A percentile compares a stretch with the other conserved stretches of the same genome.
Evolutionary conservation across 2,329 filamentous ascomycete genomes (phyloP).

Genomic region (Uncinocarpus reesii): DNA sequence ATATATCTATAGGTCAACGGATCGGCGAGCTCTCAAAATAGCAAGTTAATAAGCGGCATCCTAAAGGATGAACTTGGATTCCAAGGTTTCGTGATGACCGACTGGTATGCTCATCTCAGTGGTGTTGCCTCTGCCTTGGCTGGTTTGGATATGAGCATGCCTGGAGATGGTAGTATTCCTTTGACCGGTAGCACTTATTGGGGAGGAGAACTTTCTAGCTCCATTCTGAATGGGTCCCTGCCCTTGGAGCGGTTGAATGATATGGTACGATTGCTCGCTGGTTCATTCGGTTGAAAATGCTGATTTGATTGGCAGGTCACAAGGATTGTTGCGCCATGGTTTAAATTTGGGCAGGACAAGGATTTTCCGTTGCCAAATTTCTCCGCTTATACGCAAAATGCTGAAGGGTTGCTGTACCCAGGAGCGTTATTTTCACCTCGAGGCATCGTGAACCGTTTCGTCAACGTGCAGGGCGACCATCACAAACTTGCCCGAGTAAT

Average conservation of each 20-base stretch:
- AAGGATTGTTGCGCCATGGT: conserved; percentile 51
- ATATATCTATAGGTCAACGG: conserved; percentile 48
- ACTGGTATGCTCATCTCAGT: conserved; percentile 56
- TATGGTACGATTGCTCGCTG: conserved; percentile 26
- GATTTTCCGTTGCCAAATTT: conserved; percentile 50
- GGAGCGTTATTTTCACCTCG: conserved; percentile 49
- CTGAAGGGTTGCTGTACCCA: conserved; percentile 47
- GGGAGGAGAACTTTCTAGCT: conserved; percentile 46
- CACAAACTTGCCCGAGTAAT: conserved; percentile 42
- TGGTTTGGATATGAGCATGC: conserved; percentile 62
- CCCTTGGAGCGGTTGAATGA: conserved; percentile 48
- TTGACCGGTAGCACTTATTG: conserved; percentile 46
- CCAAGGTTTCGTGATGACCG: conserved; percentile 59
- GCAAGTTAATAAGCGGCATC: conserved; percentile 56
- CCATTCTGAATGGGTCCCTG: conserved; percentile 48
- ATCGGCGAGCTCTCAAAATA: conserved; percentile 57
- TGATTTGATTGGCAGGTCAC: conserved; percentile 33
- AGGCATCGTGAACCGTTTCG: conserved; percentile 59
- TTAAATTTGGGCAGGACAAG: conserved; percentile 46
- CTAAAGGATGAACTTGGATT: conserved; percentile 66
- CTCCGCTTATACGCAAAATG: conserved; percentile 48
- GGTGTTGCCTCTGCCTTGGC: conserved; percentile 51
- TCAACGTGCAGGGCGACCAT: conserved; percentile 48
- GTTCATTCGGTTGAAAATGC: background rate
- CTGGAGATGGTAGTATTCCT: conserved; percentile 47